Conservation (phyloP, 768 basidiomycete genomes). For the Sporobolomyces pararoseus region DNA sequence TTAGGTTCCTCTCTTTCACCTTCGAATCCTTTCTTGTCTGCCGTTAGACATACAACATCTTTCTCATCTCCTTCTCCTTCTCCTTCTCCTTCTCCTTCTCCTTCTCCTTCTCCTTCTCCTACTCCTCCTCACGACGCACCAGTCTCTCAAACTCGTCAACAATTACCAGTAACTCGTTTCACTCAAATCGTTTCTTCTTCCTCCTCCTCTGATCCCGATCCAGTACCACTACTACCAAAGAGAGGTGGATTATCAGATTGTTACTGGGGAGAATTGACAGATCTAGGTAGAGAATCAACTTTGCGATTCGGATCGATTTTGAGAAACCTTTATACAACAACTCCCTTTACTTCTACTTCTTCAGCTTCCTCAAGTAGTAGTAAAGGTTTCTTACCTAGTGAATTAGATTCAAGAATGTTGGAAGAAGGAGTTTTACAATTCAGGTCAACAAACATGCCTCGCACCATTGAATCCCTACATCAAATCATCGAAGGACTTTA, state of each 20-base stretch:
- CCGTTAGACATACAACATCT: background rate
- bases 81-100: background rate
- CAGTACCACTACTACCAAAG: background rate
- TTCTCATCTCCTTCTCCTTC: background rate
- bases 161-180: constrained; percentile 8
- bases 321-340: constrained; percentile 27
- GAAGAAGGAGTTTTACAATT: constrained; percentile 19
- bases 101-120: background rate
- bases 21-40: background rate
- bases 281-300: constrained; percentile 42
- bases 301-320: constrained; percentile 35
- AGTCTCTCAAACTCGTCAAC: background rate
- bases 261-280: constrained; percentile 44
- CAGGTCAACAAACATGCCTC: constrained; percentile 68
- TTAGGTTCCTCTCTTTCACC: background rate
- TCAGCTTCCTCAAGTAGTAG: constrained; percentile 41
- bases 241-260: background rate
- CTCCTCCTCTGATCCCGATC: background rate
- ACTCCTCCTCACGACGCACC: background rate
- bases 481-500: constrained; percentile 72
- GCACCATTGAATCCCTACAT: constrained; percentile 70
- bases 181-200: background rate
- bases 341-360: background rate
- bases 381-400: constrained; percentile 37
- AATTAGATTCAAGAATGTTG: background rate